Base-by-base conservation (phyloP, 2,329 filamentous ascomycete genomes). In the Xylaria sp. region DNA sequence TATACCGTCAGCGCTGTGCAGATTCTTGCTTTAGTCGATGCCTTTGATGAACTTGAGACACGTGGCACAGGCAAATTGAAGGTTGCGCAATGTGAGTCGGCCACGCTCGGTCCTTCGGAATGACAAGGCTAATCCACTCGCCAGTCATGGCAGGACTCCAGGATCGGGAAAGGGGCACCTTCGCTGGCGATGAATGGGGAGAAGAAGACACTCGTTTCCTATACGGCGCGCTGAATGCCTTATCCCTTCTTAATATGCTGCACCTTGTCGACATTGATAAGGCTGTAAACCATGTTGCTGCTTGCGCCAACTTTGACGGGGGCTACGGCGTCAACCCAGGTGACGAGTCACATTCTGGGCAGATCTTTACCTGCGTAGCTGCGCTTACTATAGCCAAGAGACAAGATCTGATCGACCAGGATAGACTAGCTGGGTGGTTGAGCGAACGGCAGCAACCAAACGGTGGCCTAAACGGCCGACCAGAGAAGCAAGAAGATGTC, bases 1-100 rank as follows among this genome's bases (percentile, higher is more conserved):
- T 97, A 95, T 78, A 99, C 96, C 61, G 92, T 96, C 77, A 97
- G 94, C 81, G 94, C 93, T 60, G 90, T 99, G 73, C 96, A 99
- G 82, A 94, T 97, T 72, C 86, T 99, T 58, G 92, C 92, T 72
- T 93, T 92, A 76, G 82, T 97, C 31, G 91, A 97, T 80, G 96
- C 91, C 31, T 85, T 97, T 72, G 90, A 91, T 68, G 92, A 95
- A 73, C 86, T 99, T 33, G 94, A 98, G 71, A 82, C 83, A 64
- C 86, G 86, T 67, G 86, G 91, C 61, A 85, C 87, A 70, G 91
- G 91, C 67, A 93, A 89, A 78, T 84, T 85, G 69, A 89, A 89
- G 75, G 90, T 97, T 71, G 94, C 88, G 66, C 86, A 90, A 77
- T 98, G 93, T 96, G 86, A 79, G 91, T 85, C 38, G 45, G 33